Evolutionary conservation across 2,329 filamentous ascomycete species (phyloP), one percentile per base, ranked within the genome.

Genomic region (Trichoderma arundinaceum): DNA sequence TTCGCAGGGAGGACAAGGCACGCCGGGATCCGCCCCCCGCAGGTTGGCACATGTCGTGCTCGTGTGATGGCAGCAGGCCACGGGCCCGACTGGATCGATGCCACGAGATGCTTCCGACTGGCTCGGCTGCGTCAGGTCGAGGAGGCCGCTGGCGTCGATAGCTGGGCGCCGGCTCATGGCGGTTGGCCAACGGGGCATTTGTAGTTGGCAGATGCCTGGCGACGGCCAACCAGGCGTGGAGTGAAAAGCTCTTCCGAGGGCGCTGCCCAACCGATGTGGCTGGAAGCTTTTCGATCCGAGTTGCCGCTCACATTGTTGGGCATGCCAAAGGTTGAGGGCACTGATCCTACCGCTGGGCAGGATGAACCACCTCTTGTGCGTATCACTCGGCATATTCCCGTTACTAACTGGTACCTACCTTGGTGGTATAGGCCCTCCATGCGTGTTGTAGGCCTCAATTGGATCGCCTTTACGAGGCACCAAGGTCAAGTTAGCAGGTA

Each of bases 31-130:
- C 32, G 22, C 38, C 39, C 60, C 60, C 60, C 60, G 48, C 60
- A 63, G 60, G 39, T 51, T 63, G 49, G 60, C 49, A 63, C 48
- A 63, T 63, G 49, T 51, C 60, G 60, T 63, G 60, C 60, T 63
- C 60, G 60, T 63, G 60, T 63, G 60, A 63, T 63, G 22, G 60
- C 38, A 56, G 28, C 56, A 59, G 22, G 38, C 49, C 32, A 38
- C 39, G 28, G 43, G 15, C 22, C 48, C 43, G 41, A 28, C 52
- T 56, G 52, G 19, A 35, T 44, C 59, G 43, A 35, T 54, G n/a
- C 38, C 48, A 17, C 43, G 39, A 63, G 19, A 12, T 35, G 49
- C 35, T 46, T 63, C 60, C 60, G 60, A 63, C 60, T 63, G 60
- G 60, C n/a, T 63, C 60, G 60, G 60, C 32, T 63, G 38, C 15